Conservation (phyloP, 441 rosid species). For the Brassica hybrid region DNA sequence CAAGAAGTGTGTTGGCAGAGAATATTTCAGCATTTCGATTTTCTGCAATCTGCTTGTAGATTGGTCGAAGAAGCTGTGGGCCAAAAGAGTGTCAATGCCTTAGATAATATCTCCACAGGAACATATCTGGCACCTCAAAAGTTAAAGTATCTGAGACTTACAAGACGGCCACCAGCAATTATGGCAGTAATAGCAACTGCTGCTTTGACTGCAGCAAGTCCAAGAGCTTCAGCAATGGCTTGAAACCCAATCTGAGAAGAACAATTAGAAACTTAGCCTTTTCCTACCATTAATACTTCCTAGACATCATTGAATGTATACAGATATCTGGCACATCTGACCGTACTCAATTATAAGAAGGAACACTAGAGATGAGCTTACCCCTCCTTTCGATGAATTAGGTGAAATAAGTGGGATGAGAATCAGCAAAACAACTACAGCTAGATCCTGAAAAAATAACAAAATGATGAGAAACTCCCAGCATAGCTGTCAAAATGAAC, state of each 20-base stretch:
- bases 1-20: constrained; percentile 97
- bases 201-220: constrained; percentile 95
- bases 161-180: constrained; percentile 98
- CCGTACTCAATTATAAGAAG: constrained; percentile 26
- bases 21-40: constrained; percentile 98
- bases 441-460: constrained; percentile 75
- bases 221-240: constrained; percentile 99
- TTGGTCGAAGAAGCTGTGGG: constrained; percentile 96
- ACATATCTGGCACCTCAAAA: constrained; percentile 6
- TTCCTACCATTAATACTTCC: constrained; percentile 4
- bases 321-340: constrained; percentile 18
- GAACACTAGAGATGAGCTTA: constrained; percentile 46
- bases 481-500: constrained; percentile 29
- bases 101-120: constrained; percentile 11
- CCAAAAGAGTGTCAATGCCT: constrained; percentile 24
- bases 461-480: constrained; percentile 22
- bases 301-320: constrained; percentile 22
- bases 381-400: constrained; percentile 99
- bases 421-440: constrained; percentile 96
- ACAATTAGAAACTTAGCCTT: constrained; percentile 35
- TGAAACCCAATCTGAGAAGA: constrained; percentile 87
- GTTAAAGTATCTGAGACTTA: constrained; percentile 45
- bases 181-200: constrained; percentile 93
- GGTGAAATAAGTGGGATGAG: constrained; percentile 99
- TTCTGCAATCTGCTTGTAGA: constrained; percentile 97